Percentiles rank a stretch among this genome's conserved stretches.
phyloP scores from a whole-genome alignment of 768 basidiomycete species.

The Leccinum truebloodii region DNA sequence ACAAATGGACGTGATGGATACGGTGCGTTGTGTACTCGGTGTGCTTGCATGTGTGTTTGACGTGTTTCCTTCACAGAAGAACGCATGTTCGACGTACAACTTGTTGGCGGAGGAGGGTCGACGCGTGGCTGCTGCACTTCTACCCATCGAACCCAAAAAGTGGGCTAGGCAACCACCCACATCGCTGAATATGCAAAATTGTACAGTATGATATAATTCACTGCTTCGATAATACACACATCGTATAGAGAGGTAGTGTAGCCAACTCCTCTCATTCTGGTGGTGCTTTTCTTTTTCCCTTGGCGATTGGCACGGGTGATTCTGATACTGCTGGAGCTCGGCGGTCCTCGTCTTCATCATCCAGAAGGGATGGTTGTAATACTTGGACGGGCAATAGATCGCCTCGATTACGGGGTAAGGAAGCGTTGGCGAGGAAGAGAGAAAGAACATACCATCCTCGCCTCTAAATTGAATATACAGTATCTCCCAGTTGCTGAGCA shows the following conservation, averaged over 20 bases:
- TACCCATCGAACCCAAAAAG: constrained; percentile 58
- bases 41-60: background rate
- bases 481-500: constrained; percentile 63
- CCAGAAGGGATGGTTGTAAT: constrained; percentile 55
- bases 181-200: background rate
- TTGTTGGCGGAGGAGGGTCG: constrained; percentile 91
- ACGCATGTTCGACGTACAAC: constrained; percentile 96
- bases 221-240: no score
- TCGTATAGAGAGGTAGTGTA: no score
- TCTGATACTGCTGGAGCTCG: constrained; percentile 33
- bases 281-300: constrained; percentile 66
- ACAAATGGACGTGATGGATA: constrained; percentile 86
- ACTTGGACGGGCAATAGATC: constrained; percentile 59
- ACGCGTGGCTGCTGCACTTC: constrained; percentile 87
- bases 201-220: constrained; percentile 18
- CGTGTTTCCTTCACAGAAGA: constrained; percentile 50
- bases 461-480: constrained; percentile 70
- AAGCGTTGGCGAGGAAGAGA: background rate
- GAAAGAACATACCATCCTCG: constrained; percentile 45
- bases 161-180: constrained; percentile 54
- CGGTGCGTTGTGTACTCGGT: constrained; percentile 45
- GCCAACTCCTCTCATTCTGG: constrained; percentile 27
- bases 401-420: constrained; percentile 39
- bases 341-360: constrained; percentile 59
- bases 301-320: constrained; percentile 28